Evolutionary conservation across 345 rosid species (phyloP).

Genomic region (Erodium maritimum): DNA sequence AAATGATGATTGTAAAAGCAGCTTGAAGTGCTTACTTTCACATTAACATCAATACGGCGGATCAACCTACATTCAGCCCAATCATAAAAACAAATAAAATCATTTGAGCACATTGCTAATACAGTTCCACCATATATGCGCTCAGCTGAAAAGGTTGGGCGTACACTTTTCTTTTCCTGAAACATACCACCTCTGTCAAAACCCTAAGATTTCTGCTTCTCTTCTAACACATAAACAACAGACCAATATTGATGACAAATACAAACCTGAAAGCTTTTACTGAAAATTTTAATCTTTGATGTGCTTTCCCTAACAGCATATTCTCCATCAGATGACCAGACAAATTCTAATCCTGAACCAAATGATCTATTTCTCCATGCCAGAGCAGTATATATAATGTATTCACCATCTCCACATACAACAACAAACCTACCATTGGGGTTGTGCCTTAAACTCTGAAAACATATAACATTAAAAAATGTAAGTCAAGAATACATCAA

Average conservation of each 20-base stretch:
- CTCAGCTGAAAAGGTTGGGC: slow-evolving; percentile 93
- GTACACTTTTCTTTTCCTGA: slow-evolving; percentile 86
- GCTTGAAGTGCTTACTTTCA: slow-evolving; percentile 53
- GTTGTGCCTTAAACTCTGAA: slow-evolving; percentile 88
- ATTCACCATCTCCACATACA: too few relatives aligned
- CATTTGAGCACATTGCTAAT: slow-evolving; percentile 94
- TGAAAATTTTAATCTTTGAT: too few relatives aligned
- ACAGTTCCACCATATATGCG: slow-evolving; percentile 85
- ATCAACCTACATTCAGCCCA: slow-evolving; percentile 99
- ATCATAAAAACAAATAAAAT: slow-evolving; percentile 96
- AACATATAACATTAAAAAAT: too few relatives aligned
- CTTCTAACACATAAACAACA: not conserved
- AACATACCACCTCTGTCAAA: slow-evolving; percentile 13
- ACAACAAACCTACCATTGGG: too few relatives aligned
- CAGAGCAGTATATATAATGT: too few relatives aligned
- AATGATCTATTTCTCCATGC: too few relatives aligned
- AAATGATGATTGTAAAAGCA: not conserved
- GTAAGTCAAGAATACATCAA: too few relatives aligned
- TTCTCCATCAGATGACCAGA: too few relatives aligned
- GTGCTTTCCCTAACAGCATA: too few relatives aligned
- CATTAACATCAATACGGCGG: slow-evolving; percentile 90
- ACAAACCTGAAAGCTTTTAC: slow-evolving; percentile 38
- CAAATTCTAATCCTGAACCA: too few relatives aligned
- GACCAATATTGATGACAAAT: not conserved
- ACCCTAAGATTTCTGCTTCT: slow-evolving; percentile 11